phyloP scores from a whole-genome alignment of 257 asterid genomes.

The Gentiana macrophylla region DNA sequence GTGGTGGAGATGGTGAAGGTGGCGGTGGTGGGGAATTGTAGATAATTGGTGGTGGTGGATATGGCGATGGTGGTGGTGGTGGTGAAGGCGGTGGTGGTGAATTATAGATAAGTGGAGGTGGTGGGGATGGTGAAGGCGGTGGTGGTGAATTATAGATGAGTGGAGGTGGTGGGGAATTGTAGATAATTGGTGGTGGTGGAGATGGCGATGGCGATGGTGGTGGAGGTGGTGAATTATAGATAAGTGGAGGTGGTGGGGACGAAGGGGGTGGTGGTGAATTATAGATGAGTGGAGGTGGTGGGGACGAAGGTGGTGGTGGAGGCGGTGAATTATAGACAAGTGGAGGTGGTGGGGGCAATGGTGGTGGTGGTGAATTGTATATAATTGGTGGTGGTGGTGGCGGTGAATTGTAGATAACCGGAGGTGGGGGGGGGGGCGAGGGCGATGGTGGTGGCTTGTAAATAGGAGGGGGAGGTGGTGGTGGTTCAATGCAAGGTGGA shows the following conservation, averaged over 20 bases:
- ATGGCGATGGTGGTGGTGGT: conserved; percentile 9
- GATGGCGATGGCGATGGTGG: conserved; percentile 55
- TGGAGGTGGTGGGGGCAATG: conserved; percentile 35
- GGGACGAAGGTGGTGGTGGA: conserved; percentile 17
- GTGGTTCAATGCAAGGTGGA: conserved; percentile 12
- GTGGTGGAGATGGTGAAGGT: conserved; percentile 21
- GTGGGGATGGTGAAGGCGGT: conserved; percentile 11
- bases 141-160: conserved; percentile 25
- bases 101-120: conserved; percentile 11
- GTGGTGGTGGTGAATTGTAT: conserved; percentile 42
- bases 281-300: conserved; percentile 1
- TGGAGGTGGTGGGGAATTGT: conserved; percentile 46
- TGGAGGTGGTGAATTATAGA: conserved; percentile 13
- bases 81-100: conserved; percentile 29
- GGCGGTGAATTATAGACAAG: conserved; percentile 28
- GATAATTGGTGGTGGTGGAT: conserved; percentile 30
- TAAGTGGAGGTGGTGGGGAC: conserved; percentile 11
- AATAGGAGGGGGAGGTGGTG: conserved; percentile 28
- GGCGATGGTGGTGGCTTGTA: conserved; percentile 7
- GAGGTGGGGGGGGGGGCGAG: conserved; percentile 30
- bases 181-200: conserved; percentile 62
- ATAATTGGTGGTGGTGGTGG: conserved; percentile 38
- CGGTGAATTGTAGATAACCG: conserved; percentile 35
- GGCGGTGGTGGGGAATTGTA: conserved; percentile 53
- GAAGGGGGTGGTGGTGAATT: conserved; percentile 26